These are phyloP conservation scores for Neltuma alba DNA, from an alignment of 306 rosid genomes.

Conservation along the genomic window DNA sequence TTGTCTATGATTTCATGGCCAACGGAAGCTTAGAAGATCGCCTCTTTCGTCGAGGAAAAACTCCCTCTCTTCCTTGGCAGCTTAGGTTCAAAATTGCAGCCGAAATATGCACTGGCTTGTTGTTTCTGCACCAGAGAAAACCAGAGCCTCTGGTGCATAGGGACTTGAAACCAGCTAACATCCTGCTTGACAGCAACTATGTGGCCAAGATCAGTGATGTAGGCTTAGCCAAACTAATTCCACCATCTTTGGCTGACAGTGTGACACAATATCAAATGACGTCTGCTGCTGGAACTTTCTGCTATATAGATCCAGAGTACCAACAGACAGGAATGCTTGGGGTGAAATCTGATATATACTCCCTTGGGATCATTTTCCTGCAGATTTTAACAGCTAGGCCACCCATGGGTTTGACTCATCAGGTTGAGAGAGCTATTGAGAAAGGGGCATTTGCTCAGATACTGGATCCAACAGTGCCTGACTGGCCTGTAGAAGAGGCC, in stretches of 20 bases:
- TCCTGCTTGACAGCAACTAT: conserved; percentile 49
- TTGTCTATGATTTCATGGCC: conserved; percentile 47
- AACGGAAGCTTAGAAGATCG: conserved; percentile 50
- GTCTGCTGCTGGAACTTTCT: conserved; percentile 48
- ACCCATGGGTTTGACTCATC: conserved; percentile 53
- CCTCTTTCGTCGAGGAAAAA: conserved; percentile 39
- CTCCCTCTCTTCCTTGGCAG: conserved; percentile 47
- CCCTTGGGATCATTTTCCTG: conserved; percentile 49
- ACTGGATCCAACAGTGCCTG: conserved; percentile 38
- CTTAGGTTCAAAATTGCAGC: conserved; percentile 52
- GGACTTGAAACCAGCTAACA: conserved; percentile 52
- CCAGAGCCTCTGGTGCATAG: conserved; percentile 55
- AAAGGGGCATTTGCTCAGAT: conserved; percentile 36
- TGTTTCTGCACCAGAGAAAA: conserved; percentile 55
- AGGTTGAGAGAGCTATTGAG: conserved; percentile 43
- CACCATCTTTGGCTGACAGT: conserved; percentile 35
- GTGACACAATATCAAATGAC: conserved; percentile 50
- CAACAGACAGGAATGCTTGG: conserved; percentile 26
- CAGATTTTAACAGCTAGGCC: conserved; percentile 48
- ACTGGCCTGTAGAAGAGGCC: neutral
- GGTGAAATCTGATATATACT: conserved; percentile 51
- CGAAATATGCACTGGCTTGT: conserved; percentile 44
- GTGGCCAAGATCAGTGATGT: conserved; percentile 50
- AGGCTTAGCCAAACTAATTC: conserved; percentile 51
- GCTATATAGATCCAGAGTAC: conserved; percentile 51